Base-by-base conservation (phyloP, 768 basidiomycete genomes). In the Epithele typhae region DNA sequence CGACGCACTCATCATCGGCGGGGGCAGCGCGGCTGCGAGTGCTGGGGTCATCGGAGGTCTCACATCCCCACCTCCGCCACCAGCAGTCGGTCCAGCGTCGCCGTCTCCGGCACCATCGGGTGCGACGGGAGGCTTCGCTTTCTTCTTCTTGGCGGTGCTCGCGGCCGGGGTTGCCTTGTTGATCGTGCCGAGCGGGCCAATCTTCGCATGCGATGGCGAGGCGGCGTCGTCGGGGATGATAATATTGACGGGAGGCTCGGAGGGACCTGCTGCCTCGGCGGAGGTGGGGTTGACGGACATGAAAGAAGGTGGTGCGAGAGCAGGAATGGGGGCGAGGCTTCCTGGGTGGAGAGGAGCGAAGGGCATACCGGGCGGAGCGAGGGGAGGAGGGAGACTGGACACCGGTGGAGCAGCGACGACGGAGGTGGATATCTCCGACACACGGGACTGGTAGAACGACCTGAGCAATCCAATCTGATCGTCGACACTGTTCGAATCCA, bases 401-500 rank as follows among this genome's bases (percentile, higher is more conserved):
- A n/a, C 41, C n/a, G 43, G 25, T 11, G 36, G 23, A 44, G 41
- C 52, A 44, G 55, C 52, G 34, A 40, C 59, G 51, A 43, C 40
- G 40, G 55, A 46, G 14, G 37, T 15, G 5, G 54, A 35, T 14
- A 54, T 37, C 21, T 67, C 55, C 2, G 72, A 59, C 39, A 90
- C 68, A 23, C 84, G 77, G 22, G 63, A 57, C 36, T 81, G 75
- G 57, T 87, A 95, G 68, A 83, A 94, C 0, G 77, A 64, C 47
- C 77, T 85, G 54, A 98, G 81, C 32, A 98, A 67, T 8, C 91
- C 92, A 54, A 96, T 91, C 58, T 95, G 92, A 21, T 81, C 69
- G 27, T 86, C 84, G 59, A 86, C 72, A 45, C 78, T 81, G 45
- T 68, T 69, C 7, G 77, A 70, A 1, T 77, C 80, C 57, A 98